Percentiles rank a stretch among this genome's conserved stretches.
Evolutionary conservation across 148 eudicot species (phyloP).

Genomic region (Vaccinium macrocarpon): DNA sequence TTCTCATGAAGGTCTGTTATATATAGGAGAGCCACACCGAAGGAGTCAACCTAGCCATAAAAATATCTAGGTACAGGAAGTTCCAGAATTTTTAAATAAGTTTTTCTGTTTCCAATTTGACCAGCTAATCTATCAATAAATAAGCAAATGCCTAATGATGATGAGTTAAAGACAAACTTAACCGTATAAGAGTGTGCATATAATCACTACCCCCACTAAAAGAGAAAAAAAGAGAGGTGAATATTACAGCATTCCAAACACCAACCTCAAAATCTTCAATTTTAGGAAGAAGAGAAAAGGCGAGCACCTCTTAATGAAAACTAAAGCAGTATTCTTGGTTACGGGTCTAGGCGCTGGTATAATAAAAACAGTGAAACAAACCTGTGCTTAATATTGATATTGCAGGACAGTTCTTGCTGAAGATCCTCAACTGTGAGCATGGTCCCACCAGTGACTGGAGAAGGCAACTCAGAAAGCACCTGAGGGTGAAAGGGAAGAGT

Average conservation of each 20-base stretch:
- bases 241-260: background rate
- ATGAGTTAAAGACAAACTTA: background rate
- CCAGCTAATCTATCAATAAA: background rate
- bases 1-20: background rate
- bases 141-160: background rate
- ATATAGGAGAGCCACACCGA: background rate
- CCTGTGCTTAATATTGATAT: slow-evolving; percentile 89
- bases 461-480: slow-evolving; percentile 86
- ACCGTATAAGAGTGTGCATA: background rate
- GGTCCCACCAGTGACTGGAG: slow-evolving; percentile 76
- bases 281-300: too few species aligned
- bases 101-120: background rate
- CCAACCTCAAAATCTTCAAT: too few species aligned
- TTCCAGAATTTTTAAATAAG: background rate
- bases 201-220: background rate
- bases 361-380: slow-evolving; percentile 20
- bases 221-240: background rate
- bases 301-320: too few species aligned
- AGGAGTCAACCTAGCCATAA: background rate
- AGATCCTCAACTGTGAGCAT: slow-evolving; percentile 80
- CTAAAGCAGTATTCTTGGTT: too few species aligned
- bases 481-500: slow-evolving; percentile 23
- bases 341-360: too few species aligned
- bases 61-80: background rate
- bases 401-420: slow-evolving; percentile 72